Conservation (phyloP, 2,329 filamentous ascomycete genomes). For the Pseudogymnoascus sp. region DNA sequence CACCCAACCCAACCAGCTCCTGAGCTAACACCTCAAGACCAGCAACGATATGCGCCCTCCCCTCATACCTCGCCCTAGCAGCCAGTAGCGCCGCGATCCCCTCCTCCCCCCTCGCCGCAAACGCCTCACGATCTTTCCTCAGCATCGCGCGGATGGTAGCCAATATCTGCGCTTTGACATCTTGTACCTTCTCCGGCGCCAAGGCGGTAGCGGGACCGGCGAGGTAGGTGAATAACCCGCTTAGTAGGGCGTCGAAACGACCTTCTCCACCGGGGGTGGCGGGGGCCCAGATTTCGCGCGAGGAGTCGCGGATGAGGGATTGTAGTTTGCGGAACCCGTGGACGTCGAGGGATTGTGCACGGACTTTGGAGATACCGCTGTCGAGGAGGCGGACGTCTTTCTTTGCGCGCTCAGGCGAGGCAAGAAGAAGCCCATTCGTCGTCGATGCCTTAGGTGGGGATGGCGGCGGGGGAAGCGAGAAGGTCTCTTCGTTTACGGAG, state of each 20-base stretch:
- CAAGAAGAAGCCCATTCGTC: slow-evolving; percentile 16
- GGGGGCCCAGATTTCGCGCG: slow-evolving; percentile 18
- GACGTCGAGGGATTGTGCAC: slow-evolving; percentile 64
- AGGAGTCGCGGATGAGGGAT: slow-evolving; percentile 60
- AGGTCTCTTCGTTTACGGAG: slow-evolving; percentile 47
- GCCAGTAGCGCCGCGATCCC: slow-evolving; percentile 60
- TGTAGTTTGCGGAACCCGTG: slow-evolving; percentile 75
- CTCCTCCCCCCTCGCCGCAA: slow-evolving; percentile 58
- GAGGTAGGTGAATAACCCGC: slow-evolving; percentile 64
- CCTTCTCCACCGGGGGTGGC: slow-evolving; percentile 53
- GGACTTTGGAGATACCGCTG: slow-evolving; percentile 67
- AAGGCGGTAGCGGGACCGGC: slow-evolving; percentile 50
- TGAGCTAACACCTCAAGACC: slow-evolving; percentile 67
- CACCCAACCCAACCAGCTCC: slow-evolving; percentile 60
- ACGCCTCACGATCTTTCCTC: slow-evolving; percentile 56
- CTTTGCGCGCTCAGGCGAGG: slow-evolving; percentile 45
- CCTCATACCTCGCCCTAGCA: slow-evolving; percentile 59
- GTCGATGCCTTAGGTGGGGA: slow-evolving; percentile 12
- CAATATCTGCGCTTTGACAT: slow-evolving; percentile 66
- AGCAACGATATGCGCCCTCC: slow-evolving; percentile 61
- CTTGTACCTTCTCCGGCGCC: slow-evolving; percentile 56
- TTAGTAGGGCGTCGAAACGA: slow-evolving; percentile 59
- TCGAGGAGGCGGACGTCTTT: slow-evolving; percentile 58
- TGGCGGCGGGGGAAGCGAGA: slow-evolving; percentile 13
- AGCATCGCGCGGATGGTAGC: slow-evolving; percentile 67